phyloP scores from a whole-genome alignment of 495 filamentous ascomycete genomes.

The Apiosordaria backusii region DNA sequence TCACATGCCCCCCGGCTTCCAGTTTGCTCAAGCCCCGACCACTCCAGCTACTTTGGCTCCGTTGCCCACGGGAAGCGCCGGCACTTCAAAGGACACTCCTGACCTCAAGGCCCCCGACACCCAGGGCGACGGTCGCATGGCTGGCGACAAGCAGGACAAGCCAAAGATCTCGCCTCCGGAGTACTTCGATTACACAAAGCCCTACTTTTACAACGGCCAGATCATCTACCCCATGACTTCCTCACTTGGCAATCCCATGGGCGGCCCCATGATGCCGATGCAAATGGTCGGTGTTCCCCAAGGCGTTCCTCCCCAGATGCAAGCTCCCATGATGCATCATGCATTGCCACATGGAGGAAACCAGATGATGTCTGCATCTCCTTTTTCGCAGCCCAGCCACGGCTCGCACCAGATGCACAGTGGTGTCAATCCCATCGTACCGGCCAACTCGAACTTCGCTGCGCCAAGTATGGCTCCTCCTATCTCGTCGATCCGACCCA shows the following conservation, averaged over 20 bases:
- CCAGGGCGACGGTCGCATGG: conserved; percentile 28
- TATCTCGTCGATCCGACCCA: conserved; percentile 44
- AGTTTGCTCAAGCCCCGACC: conserved; percentile 18
- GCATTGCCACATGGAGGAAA: background rate
- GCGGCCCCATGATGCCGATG: conserved; percentile 22
- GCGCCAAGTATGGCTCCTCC: conserved; percentile 30
- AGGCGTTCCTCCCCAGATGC: conserved; percentile 13
- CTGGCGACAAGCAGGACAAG: conserved; percentile 34
- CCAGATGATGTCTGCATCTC: conserved; percentile 17
- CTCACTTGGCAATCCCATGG: conserved; percentile 4
- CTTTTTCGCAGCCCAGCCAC: conserved; percentile 15
- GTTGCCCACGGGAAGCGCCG: conserved; percentile 3
- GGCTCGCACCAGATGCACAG: conserved; percentile 11
- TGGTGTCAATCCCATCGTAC: conserved; percentile 11
- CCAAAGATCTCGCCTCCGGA: conserved; percentile 44
- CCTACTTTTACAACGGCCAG: conserved; percentile 48
- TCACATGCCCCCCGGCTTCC: conserved; percentile 23
- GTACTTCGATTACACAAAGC: conserved; percentile 43
- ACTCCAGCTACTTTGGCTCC: conserved; percentile 11
- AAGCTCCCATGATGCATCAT: conserved; percentile 19
- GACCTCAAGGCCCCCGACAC: conserved; percentile 23
- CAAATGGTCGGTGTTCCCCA: conserved; percentile 25
- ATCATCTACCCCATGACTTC: conserved; percentile 38
- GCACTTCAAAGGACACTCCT: conserved; percentile 26
- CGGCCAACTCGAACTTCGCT: conserved; percentile 25